Evolutionary conservation across 768 basidiomycete species (phyloP), one percentile per base, ranked within the genome.

Genomic region (Sarcodon aspratus): DNA sequence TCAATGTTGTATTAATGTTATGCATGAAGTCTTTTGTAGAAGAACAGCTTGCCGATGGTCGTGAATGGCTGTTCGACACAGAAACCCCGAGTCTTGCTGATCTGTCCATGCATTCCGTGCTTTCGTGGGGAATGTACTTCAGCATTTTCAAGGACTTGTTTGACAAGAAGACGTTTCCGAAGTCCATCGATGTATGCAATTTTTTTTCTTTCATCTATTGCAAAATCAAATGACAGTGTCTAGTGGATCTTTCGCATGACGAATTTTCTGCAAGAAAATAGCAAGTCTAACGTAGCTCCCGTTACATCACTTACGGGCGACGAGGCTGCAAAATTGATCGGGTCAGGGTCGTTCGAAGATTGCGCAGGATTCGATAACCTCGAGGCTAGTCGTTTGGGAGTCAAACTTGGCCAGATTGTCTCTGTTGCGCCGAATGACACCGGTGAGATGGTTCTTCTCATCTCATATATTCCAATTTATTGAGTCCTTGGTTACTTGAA

Each of bases 1-100:
- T 32, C 9, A 33, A 10, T 12, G 10, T 13, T 33, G 1, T 36
- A 5, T 3, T 18, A 8, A 11, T 11, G 21, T 32, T 7, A 11
- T 37, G 17, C 43, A 11, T 7, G 9, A 38, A 71, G 69, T 52
- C 57, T n/a, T 53, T 69, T 18, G 36, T 69, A 9, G 67, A 72
- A 50, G 63, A 68, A 33, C 64, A 80, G 57, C 63, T 80, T 31
- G 58, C 62, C 12, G 77, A 79, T 56, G 73, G 67, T 18, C 68
- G 79, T 2, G 70, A 74, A 55, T 82, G 78, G 76, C 63, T 79
- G 8, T 71, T 80, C 50, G 68, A 78, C 52, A 78, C 79, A 1
- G 70, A 70, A 48, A 50, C 62, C 0, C 76, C 79, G 8, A 67
- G 73, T 37, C 60, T 78, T 18, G 74, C 70, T 6, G 80, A 82